Conservation (phyloP, 2,329 filamentous ascomycete species). For the Epichloe uncinata region DNA sequence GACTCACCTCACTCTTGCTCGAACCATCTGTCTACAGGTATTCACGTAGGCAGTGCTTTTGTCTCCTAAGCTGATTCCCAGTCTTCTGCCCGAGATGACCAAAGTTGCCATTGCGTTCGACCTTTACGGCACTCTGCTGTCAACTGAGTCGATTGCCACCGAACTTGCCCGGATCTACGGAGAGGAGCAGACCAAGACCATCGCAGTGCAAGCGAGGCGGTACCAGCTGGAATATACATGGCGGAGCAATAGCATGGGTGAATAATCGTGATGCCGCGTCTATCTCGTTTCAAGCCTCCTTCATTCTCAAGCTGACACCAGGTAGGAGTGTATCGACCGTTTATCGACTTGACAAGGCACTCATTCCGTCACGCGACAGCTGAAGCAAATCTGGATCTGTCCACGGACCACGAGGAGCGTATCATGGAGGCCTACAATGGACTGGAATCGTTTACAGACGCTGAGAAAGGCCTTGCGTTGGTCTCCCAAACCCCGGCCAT, state of each 20-base stretch:
- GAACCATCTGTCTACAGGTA: no score
- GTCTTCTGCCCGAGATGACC: slow-evolving; percentile 9
- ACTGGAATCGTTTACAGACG: slow-evolving; percentile 52
- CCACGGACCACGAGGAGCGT: slow-evolving; percentile 26
- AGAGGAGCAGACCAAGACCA: slow-evolving; percentile 37
- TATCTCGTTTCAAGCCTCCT: not conserved
- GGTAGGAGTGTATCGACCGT: slow-evolving; percentile 35
- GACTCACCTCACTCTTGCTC: no score
- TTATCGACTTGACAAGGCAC: slow-evolving; percentile 30
- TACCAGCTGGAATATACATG: slow-evolving; percentile 70
- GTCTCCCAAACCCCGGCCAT: slow-evolving; percentile 29
- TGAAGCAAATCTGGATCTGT: slow-evolving; percentile 38
- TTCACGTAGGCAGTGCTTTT: no score
- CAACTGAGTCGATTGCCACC: slow-evolving; percentile 52
- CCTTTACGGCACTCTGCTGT: slow-evolving; percentile 61
- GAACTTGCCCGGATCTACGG: slow-evolving; percentile 45
- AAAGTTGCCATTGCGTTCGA: slow-evolving; percentile 53
- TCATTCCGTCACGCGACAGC: slow-evolving; percentile 50
- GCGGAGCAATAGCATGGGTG: slow-evolving; percentile 64
- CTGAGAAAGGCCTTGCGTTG: slow-evolving; percentile 35
- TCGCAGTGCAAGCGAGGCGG: slow-evolving; percentile 50
- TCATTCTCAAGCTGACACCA: not conserved
- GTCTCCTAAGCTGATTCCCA: no score
- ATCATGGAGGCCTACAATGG: slow-evolving; percentile 53
- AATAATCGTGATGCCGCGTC: slow-evolving; percentile 8